A percentile compares a stretch with the other conserved stretches of the same genome.
phyloP scores from a whole-genome alignment of 208 protist species.

The Leishmania guyanensis region DNA sequence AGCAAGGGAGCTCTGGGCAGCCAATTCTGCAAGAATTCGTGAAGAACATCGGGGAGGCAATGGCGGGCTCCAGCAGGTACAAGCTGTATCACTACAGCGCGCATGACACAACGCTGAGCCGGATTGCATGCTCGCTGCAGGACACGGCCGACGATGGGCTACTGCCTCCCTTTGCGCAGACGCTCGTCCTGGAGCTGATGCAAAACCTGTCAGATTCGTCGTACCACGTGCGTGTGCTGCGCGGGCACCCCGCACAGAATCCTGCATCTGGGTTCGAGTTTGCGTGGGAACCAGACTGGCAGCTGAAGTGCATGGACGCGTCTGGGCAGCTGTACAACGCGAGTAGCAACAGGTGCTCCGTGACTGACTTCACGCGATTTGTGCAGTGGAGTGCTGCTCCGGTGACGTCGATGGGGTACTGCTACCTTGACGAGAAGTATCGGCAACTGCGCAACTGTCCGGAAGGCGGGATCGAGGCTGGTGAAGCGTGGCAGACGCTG shows the following conservation, averaged over 20 bases:
- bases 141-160: slow-evolving; percentile 32
- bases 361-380: slow-evolving; percentile 49
- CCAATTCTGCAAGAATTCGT: slow-evolving; percentile 40
- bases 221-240: slow-evolving; percentile 56
- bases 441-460: slow-evolving; percentile 25
- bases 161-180: slow-evolving; percentile 55
- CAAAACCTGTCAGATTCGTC: slow-evolving; percentile 24
- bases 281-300: slow-evolving; percentile 34
- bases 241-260: slow-evolving; percentile 45
- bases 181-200: slow-evolving; percentile 60
- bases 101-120: slow-evolving; percentile 48
- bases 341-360: slow-evolving; percentile 39
- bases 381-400: slow-evolving; percentile 38
- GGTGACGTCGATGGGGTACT: slow-evolving; percentile 37
- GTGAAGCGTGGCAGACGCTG: slow-evolving; percentile 10
- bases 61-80: slow-evolving; percentile 24
- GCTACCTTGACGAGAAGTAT: slow-evolving; percentile 49
- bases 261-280: slow-evolving; percentile 36
- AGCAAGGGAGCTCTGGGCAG: slow-evolving; percentile 23
- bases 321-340: slow-evolving; percentile 34
- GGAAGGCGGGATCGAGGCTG: slow-evolving; percentile 10
- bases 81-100: slow-evolving; percentile 64
- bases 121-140: slow-evolving; percentile 41
- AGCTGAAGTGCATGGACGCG: slow-evolving; percentile 46
- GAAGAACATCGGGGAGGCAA: slow-evolving; percentile 31